Evolutionary conservation across 2,329 filamentous ascomycete species (phyloP), one percentile per base, ranked within the genome.

Genomic region (Leptographium procerum): DNA sequence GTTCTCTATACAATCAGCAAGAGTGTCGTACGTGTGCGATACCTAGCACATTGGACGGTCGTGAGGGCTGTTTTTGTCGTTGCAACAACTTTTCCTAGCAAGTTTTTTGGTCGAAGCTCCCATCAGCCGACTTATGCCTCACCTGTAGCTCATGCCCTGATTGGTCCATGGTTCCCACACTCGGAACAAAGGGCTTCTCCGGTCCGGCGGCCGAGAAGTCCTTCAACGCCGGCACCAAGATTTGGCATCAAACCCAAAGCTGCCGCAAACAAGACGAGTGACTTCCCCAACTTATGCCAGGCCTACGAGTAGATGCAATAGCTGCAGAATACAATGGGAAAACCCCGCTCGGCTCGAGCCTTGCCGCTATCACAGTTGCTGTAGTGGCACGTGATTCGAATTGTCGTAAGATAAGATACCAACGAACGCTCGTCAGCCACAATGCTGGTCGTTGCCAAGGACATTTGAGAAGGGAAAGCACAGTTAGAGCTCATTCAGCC

Each of bases 71-170:
- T 26, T 19, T 28, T 16, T 26, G 47, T 31, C 47, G 47, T 50
- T 19, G 26, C 47, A 50, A n/a, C 16, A 24, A 26, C 24, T 29
- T 16, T n/a, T 13, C n/a, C n/a, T 26, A 19, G 24, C 6, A 8
- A 26, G n/a, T 45, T 55, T 55, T 56, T 48, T 24, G 34, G 60
- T 60, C 58, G 58, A 59, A 62, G 60, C 60, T 62, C 59, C 60
- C 34, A 47, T 36, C 14, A 33, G 11, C 22, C 8, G n/a, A 29
- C 11, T 24, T 24, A 14, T 55, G 36, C 40, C 19, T 22, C 53
- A 33, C 34, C 31, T 48, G 47, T 26, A 22, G 56, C 50, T 22
- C 43, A 28, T 19, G 33, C 55, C 19, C 43, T 61, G 60, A 61
- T 60, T 60, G 58, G 58, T 13, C 57, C 52, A 48, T 31, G 29